Base-by-base conservation (phyloP, 305 asterid genomes). In the Fraxinus dipetala region DNA sequence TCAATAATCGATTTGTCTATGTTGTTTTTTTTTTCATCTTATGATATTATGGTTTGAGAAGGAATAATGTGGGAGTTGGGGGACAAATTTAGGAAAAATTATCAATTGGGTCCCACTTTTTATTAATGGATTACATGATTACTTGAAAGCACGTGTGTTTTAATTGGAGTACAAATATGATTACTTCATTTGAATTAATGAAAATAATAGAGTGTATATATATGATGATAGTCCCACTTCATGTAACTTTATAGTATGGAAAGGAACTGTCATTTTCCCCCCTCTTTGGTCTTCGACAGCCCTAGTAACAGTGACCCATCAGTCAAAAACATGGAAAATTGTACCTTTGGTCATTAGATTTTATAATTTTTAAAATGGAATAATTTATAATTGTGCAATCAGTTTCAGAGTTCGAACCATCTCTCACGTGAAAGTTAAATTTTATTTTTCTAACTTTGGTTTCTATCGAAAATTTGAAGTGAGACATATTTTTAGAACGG, bases 131-230 rank as follows among this genome's bases (percentile, higher is more conserved):
- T 80, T 82, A 65, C 85, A 90, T 89, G 28, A 91, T 89, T 87
- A 80, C 87, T 61, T 59, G 28, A 77, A 81, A 79, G 94, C 94
- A 89, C 95, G 91, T 90, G 92, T 83, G 88, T 65, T 81, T 81
- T 72, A 72, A 86, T 77, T 81, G 76, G 80, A 51, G 54, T 76
- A 59, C 18, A 78, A 67, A 77, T 79, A 85, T 90, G 84, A 83
- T 84, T 77, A 80, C 76, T 75, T 69, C 82, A 80, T 67, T 88
- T 84, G 87, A 80, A 85, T 85, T 82, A 76, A 51, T 76, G 82
- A 31, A 80, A 80, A 20, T 72, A 65, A 81, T 80, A 82, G 89
- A 81, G 34, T 86, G 26, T 26, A 6, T 6, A 26, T 14, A 4
- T 26, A 28, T 87, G 78, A 89, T 85, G 74, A 77, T 82, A 56